Conservation (phyloP, 441 rosid genomes). For the Corymbia citriodora region DNA sequence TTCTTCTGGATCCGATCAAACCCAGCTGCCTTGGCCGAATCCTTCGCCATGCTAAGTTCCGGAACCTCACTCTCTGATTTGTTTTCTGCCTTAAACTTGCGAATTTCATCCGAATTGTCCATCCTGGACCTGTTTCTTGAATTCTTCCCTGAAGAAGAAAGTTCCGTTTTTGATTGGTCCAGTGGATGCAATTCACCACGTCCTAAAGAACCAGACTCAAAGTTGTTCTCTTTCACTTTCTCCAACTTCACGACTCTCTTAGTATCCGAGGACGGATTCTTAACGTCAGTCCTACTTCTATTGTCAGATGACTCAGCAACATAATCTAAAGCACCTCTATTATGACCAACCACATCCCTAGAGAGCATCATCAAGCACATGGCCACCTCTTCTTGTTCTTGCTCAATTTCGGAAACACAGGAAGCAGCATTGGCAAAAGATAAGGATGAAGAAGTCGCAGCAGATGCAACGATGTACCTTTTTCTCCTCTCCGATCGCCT, state of each 20-base stretch:
- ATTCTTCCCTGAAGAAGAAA: background rate
- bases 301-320: background rate
- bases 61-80: background rate
- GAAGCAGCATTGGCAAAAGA: conserved; percentile 16
- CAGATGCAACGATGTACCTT: conserved; percentile 11
- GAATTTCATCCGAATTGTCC: background rate
- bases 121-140: background rate
- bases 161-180: background rate
- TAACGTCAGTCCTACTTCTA: background rate
- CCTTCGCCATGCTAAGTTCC: conserved; percentile 9
- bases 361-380: conserved; percentile 41
- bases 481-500: conserved; percentile 30
- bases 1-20: conserved; percentile 4
- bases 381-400: conserved; percentile 37
- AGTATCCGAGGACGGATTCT: background rate
- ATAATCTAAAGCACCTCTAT: background rate
- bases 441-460: conserved; percentile 18
- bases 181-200: background rate
- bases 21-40: conserved; percentile 3
- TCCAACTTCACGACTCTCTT: background rate
- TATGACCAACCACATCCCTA: conserved; percentile 12
- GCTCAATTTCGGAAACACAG: conserved; percentile 21
- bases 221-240: background rate
- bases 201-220: background rate
- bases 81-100: background rate